Conservation (phyloP, 2,329 filamentous ascomycete species). For the Ilyonectria robusta region DNA sequence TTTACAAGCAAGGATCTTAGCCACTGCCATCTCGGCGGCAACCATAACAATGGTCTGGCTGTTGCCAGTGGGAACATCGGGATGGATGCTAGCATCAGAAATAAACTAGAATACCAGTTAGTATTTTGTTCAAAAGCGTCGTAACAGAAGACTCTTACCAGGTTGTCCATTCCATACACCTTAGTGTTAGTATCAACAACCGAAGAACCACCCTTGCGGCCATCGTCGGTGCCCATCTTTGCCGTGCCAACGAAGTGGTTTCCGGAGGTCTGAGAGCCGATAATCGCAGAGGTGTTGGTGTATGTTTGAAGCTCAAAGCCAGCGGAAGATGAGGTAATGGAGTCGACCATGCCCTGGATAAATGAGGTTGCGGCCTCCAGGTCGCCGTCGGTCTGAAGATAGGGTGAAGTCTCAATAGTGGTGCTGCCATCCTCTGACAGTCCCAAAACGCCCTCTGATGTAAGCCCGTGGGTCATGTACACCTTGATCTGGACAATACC, state of each 20-base stretch:
- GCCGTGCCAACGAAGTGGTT: slow-evolving; percentile 70
- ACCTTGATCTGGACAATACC: slow-evolving; percentile 66
- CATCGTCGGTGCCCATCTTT: slow-evolving; percentile 72
- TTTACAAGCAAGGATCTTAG: slow-evolving; percentile 40
- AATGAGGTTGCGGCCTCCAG: slow-evolving; percentile 73
- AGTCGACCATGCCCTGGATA: slow-evolving; percentile 71
- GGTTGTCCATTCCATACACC: slow-evolving; percentile 76
- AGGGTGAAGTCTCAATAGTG: slow-evolving; percentile 72
- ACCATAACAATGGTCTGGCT: slow-evolving; percentile 75
- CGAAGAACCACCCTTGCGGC: slow-evolving; percentile 64
- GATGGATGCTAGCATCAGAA: slow-evolving; percentile 77
- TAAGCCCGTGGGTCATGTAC: slow-evolving; percentile 75
- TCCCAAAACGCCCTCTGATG: slow-evolving; percentile 72
- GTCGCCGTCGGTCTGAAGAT: slow-evolving; percentile 71
- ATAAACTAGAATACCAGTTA: slow-evolving; percentile 59
- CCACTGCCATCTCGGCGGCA: slow-evolving; percentile 72
- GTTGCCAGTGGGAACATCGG: slow-evolving; percentile 77
- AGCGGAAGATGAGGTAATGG: slow-evolving; percentile 57
- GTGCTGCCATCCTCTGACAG: slow-evolving; percentile 71
- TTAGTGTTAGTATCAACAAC: slow-evolving; percentile 75
- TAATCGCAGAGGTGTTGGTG: slow-evolving; percentile 47
- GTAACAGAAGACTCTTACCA: slow-evolving; percentile 47
- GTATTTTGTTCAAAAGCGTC: neutral
- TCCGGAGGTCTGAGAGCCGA: slow-evolving; percentile 51
- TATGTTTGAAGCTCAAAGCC: slow-evolving; percentile 29